phyloP scores from a whole-genome alignment of 2,329 filamentous ascomycete genomes.

The Chrysoporthe deuterocubensis region DNA sequence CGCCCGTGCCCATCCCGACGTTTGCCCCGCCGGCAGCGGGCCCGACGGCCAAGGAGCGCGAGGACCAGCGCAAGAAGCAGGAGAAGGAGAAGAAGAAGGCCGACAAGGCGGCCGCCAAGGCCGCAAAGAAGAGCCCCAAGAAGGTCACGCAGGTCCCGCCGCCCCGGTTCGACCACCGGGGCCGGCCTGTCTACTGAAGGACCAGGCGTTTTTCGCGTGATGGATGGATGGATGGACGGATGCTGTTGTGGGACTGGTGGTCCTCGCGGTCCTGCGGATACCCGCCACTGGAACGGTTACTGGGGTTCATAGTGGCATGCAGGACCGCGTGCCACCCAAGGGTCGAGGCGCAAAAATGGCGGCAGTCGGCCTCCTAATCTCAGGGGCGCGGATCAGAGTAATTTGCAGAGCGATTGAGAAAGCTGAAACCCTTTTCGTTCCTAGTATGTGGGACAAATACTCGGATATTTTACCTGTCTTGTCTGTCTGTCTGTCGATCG shows the following conservation, averaged over 20 bases:
- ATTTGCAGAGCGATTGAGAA: neutral
- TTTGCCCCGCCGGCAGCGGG: neutral
- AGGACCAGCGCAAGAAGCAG: constrained; percentile 19
- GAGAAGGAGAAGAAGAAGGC: constrained; percentile 18
- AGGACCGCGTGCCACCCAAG: neutral
- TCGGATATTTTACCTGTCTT: neutral
- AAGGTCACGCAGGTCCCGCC: constrained; percentile 20
- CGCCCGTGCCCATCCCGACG: constrained; percentile 21
- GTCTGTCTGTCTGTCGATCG: neutral
- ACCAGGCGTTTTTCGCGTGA: neutral
- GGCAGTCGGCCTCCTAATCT: neutral
- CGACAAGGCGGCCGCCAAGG: neutral
- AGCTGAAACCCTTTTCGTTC: neutral
- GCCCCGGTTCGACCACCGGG: constrained; percentile 12
- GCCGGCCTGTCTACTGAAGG: constrained; percentile 4
- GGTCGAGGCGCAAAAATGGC: neutral
- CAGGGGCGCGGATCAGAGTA: too few relatives aligned
- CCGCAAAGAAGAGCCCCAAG: neutral
- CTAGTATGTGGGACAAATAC: neutral
- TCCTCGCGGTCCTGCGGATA: constrained; percentile 1
- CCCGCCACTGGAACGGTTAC: constrained; percentile 1
- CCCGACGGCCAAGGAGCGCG: constrained; percentile 21
- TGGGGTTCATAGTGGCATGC: neutral
- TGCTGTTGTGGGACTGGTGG: neutral
- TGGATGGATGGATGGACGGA: neutral